Evolutionary conservation across 2,329 filamentous ascomycete species (phyloP).

Genomic region (Calonectria naviculata): DNA sequence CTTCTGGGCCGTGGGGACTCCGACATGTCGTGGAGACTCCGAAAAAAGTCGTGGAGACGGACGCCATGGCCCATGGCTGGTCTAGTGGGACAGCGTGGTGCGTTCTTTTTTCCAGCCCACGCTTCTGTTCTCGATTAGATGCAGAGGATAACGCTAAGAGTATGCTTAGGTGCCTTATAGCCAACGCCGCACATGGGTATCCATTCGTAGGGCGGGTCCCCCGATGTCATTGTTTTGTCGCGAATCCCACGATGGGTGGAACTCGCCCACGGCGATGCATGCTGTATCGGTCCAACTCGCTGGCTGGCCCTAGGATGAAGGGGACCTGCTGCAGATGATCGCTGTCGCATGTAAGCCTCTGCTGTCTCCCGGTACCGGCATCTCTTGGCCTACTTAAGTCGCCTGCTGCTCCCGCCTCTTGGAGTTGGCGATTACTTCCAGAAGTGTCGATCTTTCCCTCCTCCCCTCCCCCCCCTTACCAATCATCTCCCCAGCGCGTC

Average conservation of each 20-base stretch:
- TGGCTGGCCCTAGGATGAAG: background rate
- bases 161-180: background rate
- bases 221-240: background rate
- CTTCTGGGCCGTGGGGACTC: background rate
- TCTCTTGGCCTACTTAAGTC: constrained; percentile 8
- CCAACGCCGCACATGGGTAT: background rate
- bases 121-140: background rate
- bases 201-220: background rate
- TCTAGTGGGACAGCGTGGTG: background rate
- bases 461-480: background rate
- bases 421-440: background rate
- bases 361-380: background rate
- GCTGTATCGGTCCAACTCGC: constrained; percentile 3
- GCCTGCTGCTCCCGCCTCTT: background rate
- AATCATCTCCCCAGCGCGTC: background rate
- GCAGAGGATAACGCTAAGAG: background rate
- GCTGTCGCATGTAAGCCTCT: background rate
- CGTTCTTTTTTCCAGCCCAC: background rate
- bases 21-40: too few species aligned
- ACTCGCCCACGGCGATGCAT: background rate
- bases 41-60: background rate
- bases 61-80: background rate
- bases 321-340: background rate
- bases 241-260: constrained; percentile 2
- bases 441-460: background rate